Evolutionary conservation across 1,284 basidiomycete species (phyloP).

Genomic region (Cryptococcus sp.): DNA sequence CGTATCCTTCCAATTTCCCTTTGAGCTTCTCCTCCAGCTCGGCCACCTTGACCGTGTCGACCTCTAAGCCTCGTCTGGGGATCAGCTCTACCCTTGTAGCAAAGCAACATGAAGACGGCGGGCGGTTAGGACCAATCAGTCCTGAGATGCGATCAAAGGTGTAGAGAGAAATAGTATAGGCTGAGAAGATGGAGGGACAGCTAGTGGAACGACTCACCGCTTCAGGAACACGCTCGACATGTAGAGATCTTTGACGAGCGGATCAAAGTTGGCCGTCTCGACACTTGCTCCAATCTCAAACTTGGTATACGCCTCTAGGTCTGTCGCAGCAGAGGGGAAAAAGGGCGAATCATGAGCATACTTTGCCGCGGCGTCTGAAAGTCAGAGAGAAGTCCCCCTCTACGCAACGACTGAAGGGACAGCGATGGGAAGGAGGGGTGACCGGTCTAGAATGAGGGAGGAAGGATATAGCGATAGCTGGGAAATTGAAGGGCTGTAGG

Average conservation of each 20-base stretch:
- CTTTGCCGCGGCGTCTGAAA: conserved; percentile 25
- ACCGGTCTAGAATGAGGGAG: conserved; percentile 31
- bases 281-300: conserved; percentile 57
- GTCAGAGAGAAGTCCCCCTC: too few relatives aligned
- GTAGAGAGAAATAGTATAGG: neutral
- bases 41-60: conserved; percentile 42
- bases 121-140: too few relatives aligned
- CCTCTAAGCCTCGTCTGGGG: conserved; percentile 19
- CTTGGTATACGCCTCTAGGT: conserved; percentile 47
- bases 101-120: too few relatives aligned
- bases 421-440: conserved; percentile 3
- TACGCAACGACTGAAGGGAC: neutral
- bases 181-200: neutral
- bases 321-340: conserved; percentile 28
- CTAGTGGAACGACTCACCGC: conserved; percentile 2
- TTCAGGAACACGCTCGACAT: conserved; percentile 48
- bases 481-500: neutral
- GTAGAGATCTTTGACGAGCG: conserved; percentile 46
- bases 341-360: conserved; percentile 12
- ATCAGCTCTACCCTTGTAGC: too few relatives aligned
- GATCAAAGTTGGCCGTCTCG: conserved; percentile 55
- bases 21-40: conserved; percentile 38
- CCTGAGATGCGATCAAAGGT: too few relatives aligned
- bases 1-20: conserved; percentile 52
- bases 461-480: neutral